Base-by-base conservation (phyloP, 2,329 filamentous ascomycete genomes). In the Fusarium nisikadoi region DNA sequence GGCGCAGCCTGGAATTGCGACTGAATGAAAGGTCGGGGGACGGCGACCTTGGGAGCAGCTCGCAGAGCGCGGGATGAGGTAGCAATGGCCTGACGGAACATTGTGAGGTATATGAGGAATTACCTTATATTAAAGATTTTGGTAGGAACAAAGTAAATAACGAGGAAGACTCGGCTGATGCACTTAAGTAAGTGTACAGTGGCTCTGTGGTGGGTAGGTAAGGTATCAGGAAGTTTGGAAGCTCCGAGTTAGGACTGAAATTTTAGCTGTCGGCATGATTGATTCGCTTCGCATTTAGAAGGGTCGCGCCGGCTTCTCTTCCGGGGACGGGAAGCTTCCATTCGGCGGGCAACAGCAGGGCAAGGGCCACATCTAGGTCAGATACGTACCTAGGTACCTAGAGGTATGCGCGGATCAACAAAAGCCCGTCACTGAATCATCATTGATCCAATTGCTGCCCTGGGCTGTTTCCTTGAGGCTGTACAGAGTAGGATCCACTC, bases 31-130 rank as follows among this genome's bases (percentile, higher is more conserved):
- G 81, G 80, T 71, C 80, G 79, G 73, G 80, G 78, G 50, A 77
- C 77, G 56, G 81, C 74, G 45, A 80, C 76, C 60, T 82, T 78
- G 60, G 83, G 78, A 67, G 79, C 79, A 62, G 83, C 81, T 80
- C 84, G 81, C 70, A 86, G 79, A 43, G 83, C 83, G 78, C 84
- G 81, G 63, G 84, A 83, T 41, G 85, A 82, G 67, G 81, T 74
- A 59, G 83, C 79, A 55, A 86, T 65, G 60, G 81, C 80, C 77
- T 86, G 84, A 76, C 84, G 84, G 71, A 87, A 80, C 85, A 87
- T 87, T 72, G 49, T 80, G 74, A 60, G 31, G 55, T 35, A 50
- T 66, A 31, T 41, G 42, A 60, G 56, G 42, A 43, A 47, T 65
- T 66, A n/a, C n/a, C n/a, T n/a, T n/a, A 50, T 31, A 29, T 50